Evolutionary conservation across 2,329 filamentous ascomycete species (phyloP).

Genomic region (Ophiocordyceps camponoti-leonardi): DNA sequence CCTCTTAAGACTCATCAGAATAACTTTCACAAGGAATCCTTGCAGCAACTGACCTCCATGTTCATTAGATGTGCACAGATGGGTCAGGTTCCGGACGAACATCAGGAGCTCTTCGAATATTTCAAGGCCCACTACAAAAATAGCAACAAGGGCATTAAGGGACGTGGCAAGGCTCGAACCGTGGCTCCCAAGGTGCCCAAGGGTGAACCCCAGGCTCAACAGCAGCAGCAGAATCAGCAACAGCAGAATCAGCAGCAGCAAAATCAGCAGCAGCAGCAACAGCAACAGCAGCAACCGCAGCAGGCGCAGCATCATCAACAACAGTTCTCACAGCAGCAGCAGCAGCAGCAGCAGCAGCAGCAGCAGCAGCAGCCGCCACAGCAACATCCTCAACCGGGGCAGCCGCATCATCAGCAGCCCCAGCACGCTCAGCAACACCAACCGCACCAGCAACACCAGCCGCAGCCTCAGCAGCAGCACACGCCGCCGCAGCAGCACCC

Average conservation of each 20-base stretch:
- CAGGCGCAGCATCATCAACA: too few species aligned
- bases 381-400: conserved; percentile 1
- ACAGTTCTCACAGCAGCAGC: too few species aligned
- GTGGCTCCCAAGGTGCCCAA: conserved; percentile 25
- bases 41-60: conserved; percentile 50
- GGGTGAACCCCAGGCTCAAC: conserved; percentile 4
- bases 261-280: neutral
- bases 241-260: neutral
- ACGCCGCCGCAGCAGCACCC: neutral
- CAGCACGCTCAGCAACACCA: neutral
- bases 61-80: conserved; percentile 50
- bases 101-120: conserved; percentile 69
- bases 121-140: conserved; percentile 88
- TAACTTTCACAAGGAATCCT: conserved; percentile 68
- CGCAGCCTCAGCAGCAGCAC: neutral
- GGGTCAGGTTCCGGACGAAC: conserved; percentile 37
- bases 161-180: conserved; percentile 69
- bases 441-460: neutral
- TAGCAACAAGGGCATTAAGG: conserved; percentile 96
- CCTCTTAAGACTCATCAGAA: conserved; percentile 64
- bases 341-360: neutral
- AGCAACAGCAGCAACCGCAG: too few species aligned
- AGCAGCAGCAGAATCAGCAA: neutral
- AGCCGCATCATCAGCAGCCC: conserved; percentile 1
- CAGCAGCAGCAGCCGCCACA: neutral